These are phyloP conservation scores for Dendrocalamus latiflorus DNA, from an alignment of 202 grass and related monocot species.

Conservation along the genomic window DNA sequence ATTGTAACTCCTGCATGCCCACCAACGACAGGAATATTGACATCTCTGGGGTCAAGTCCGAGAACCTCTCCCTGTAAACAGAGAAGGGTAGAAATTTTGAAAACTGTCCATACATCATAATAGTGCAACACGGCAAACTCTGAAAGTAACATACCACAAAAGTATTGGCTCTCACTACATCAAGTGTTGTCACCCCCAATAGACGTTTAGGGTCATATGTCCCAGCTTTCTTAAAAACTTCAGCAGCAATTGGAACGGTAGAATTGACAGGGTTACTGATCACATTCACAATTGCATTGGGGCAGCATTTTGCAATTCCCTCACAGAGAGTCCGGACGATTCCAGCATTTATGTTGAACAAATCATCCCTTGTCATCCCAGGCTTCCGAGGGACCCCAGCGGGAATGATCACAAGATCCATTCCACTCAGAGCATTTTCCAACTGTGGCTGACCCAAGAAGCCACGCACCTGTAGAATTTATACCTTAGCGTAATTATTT, in stretches of 20 bases:
- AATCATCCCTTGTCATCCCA: conserved; percentile 88
- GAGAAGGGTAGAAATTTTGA: not conserved
- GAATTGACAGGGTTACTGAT: conserved; percentile 98
- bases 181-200: conserved; percentile 89
- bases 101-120: not conserved
- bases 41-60: conserved; percentile 74
- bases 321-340: conserved; percentile 78
- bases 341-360: conserved; percentile 97
- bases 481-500: conserved; percentile 1
- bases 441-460: conserved; percentile 85
- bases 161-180: conserved; percentile 93
- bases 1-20: conserved; percentile 90
- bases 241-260: conserved; percentile 85
- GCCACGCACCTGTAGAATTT: conserved; percentile 63
- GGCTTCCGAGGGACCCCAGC: conserved; percentile 85
- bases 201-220: conserved; percentile 75
- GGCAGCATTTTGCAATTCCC: conserved; percentile 78
- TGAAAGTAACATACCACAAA: conserved; percentile 72
- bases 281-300: conserved; percentile 70
- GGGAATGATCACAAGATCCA: conserved; percentile 95
- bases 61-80: conserved; percentile 75
- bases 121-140: not conserved
- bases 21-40: conserved; percentile 90
- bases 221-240: conserved; percentile 91
- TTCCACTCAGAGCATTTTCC: conserved; percentile 74